phyloP scores from a whole-genome alignment of 2,329 filamentous ascomycete genomes.

The Fulvia fulva region DNA sequence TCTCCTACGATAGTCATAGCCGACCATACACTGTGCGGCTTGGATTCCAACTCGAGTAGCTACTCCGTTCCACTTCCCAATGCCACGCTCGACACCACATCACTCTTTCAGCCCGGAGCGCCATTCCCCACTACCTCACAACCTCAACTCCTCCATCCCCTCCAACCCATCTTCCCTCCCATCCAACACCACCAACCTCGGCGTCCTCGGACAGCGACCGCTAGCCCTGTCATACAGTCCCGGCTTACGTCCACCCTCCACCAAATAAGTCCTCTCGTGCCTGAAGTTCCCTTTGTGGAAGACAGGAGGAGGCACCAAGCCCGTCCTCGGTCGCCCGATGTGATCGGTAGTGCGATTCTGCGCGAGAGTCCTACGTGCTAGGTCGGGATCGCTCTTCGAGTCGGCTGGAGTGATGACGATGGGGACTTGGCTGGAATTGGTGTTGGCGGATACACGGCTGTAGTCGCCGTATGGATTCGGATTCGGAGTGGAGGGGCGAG shows the following conservation, averaged over 20 bases:
- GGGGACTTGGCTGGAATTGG: not conserved
- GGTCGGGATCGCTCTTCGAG: not conserved
- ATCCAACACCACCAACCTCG: not conserved
- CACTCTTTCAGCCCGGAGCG: too few relatives aligned
- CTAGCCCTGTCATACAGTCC: not conserved
- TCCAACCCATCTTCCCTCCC: not conserved
- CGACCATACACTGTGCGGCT: too few relatives aligned
- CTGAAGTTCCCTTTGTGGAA: not conserved
- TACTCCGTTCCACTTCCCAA: too few relatives aligned
- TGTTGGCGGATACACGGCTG: not conserved
- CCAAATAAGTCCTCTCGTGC: not conserved
- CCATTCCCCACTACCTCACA: not conserved
- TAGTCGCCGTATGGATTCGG: not conserved
- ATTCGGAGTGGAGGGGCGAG: not conserved
- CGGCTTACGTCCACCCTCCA: not conserved
- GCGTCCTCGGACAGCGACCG: not conserved
- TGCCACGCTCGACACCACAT: too few relatives aligned
- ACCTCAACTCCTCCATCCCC: not conserved
- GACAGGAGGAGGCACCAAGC: not conserved
- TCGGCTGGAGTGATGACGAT: not conserved
- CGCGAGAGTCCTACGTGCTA: not conserved
- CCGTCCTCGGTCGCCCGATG: not conserved
- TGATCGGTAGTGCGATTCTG: not conserved
- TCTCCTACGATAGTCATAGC: too few relatives aligned
- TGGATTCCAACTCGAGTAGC: too few relatives aligned